phyloP scores from a whole-genome alignment of 768 basidiomycete species.

The Mycena indigotica region DNA sequence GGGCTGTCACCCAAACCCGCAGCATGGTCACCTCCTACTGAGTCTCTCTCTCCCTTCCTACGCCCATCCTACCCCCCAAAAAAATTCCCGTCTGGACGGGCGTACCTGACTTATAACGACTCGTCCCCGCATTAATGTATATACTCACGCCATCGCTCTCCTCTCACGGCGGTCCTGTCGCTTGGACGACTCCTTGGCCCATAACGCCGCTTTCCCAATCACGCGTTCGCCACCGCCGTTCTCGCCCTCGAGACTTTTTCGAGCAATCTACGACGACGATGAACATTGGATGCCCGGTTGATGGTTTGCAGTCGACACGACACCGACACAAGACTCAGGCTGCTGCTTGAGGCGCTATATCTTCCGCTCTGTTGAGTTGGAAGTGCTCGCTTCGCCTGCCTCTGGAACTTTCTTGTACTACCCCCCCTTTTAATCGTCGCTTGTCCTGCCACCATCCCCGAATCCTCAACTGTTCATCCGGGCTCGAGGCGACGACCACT shows the following conservation, averaged over 20 bases:
- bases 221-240: constrained; percentile 35
- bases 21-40: constrained; percentile 50
- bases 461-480: constrained; percentile 54
- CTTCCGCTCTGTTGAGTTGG: constrained; percentile 50
- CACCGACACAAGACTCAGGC: constrained; percentile 70
- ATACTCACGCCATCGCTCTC: constrained; percentile 41
- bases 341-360: constrained; percentile 56
- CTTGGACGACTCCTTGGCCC: constrained; percentile 38
- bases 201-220: too few relatives aligned
- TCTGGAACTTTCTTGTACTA: constrained; percentile 59
- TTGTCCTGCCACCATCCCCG: constrained; percentile 47
- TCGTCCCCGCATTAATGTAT: constrained; percentile 46
- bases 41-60: constrained; percentile 27
- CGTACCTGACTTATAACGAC: constrained; percentile 33
- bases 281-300: constrained; percentile 55
- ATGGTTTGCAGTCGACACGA: constrained; percentile 54
- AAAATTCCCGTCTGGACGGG: constrained; percentile 35
- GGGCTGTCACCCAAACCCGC: constrained; percentile 73
- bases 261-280: constrained; percentile 48
- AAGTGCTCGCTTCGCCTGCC: constrained; percentile 58
- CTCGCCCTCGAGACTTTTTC: constrained; percentile 22
- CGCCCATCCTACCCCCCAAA: constrained; percentile 28
- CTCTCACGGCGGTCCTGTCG: constrained; percentile 30
- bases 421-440: constrained; percentile 44
- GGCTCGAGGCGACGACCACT: constrained; percentile 80